phyloP scores from a whole-genome alignment of 2,329 filamentous ascomycete genomes.

The Monosporascus sp. region DNA sequence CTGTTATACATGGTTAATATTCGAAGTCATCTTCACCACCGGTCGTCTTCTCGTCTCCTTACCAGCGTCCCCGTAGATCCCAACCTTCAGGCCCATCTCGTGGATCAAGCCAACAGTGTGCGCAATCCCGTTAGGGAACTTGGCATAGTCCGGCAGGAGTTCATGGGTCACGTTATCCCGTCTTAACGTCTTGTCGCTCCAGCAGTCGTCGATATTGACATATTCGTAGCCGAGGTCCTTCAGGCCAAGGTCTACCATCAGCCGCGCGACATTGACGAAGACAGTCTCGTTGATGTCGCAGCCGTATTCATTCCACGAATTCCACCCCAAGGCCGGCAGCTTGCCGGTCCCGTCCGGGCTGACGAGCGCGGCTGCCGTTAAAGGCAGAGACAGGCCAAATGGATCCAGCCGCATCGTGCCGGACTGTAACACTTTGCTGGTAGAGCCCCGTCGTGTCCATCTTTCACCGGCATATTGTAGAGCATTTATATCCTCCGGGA shows the following conservation, averaged over 20 bases:
- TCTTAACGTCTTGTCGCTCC: conserved; percentile 35
- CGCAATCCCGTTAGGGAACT: conserved; percentile 55
- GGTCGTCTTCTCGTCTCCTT: conserved; percentile 3
- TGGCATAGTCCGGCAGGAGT: conserved; percentile 40
- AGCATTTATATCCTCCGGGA: no score
- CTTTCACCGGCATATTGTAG: no score
- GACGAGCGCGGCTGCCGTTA: not conserved
- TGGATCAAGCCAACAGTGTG: conserved; percentile 50
- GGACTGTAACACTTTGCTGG: no score
- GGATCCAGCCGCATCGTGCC: no score
- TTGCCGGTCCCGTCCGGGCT: conserved; percentile 9
- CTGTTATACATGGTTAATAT: no score
- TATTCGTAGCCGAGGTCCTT: conserved; percentile 52
- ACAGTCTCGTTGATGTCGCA: conserved; percentile 46
- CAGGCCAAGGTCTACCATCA: conserved; percentile 43
- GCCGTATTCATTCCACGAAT: conserved; percentile 47
- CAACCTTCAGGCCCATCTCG: conserved; percentile 52
- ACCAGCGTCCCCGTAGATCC: conserved; percentile 57
- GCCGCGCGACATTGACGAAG: conserved; percentile 41
- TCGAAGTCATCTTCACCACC: no score
- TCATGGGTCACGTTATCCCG: conserved; percentile 37
- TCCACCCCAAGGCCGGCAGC: conserved; percentile 42
- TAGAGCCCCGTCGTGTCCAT: no score
- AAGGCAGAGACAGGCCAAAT: no score
- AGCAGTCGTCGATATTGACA: conserved; percentile 61